Conservation (phyloP, 2,329 filamentous ascomycete genomes). For the Exserohilum rostratum region DNA sequence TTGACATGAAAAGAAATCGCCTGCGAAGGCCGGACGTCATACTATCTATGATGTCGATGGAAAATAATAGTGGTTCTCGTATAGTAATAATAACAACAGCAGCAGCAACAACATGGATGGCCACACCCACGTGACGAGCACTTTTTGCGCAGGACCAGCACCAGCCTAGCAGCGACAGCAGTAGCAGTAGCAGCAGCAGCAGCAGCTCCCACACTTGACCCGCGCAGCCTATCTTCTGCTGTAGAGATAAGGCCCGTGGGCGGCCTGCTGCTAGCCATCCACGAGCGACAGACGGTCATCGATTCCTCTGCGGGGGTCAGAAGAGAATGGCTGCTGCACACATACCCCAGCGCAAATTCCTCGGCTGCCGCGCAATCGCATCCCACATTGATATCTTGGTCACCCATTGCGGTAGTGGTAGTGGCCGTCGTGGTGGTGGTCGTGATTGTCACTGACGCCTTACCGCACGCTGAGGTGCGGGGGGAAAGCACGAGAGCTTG, state of each 20-base stretch:
- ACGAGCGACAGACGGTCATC: slow-evolving; percentile 14
- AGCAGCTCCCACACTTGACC: neutral
- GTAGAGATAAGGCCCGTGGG: slow-evolving; percentile 24
- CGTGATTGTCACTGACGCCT: slow-evolving; percentile 13
- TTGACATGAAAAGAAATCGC: too few species aligned
- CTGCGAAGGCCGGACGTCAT: too few species aligned
- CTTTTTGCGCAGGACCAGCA: neutral
- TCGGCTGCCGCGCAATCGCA: slow-evolving; percentile 11
- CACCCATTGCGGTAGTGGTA: neutral
- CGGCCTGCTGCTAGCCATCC: slow-evolving; percentile 20
- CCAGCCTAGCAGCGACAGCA: too few species aligned
- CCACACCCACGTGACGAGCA: too few species aligned
- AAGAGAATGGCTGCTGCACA: slow-evolving; percentile 24
- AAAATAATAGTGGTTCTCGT: too few species aligned
- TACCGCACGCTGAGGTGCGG: slow-evolving; percentile 19
- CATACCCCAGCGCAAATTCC: slow-evolving; percentile 9
- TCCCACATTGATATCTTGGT: slow-evolving; percentile 8
- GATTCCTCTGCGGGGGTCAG: slow-evolving; percentile 11
- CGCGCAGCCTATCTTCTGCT: slow-evolving; percentile 8
- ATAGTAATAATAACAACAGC: too few species aligned
- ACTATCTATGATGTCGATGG: too few species aligned
- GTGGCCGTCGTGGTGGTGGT: neutral
- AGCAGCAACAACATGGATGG: too few species aligned
- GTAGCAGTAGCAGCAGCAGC: neutral
- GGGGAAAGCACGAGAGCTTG: slow-evolving; percentile 11